Conservation (phyloP, 2,329 filamentous ascomycete species). For the Lanzia echinophila region DNA sequence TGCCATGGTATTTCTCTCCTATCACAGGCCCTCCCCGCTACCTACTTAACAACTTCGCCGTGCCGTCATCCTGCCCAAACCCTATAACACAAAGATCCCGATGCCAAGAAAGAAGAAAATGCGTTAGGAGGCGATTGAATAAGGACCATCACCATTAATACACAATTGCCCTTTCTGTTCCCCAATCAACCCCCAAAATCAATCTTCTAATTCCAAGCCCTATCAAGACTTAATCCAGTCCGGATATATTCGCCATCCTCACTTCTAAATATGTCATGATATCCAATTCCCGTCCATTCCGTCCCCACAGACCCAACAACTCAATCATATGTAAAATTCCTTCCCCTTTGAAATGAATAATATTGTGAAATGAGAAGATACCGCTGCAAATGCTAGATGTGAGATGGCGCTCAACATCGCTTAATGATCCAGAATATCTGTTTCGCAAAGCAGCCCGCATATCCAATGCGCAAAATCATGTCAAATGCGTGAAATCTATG, state of each 20-base stretch:
- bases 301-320: background rate
- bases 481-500: background rate
- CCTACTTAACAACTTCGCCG: too few species aligned
- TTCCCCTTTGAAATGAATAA: background rate
- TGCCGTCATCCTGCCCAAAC: too few species aligned
- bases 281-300: background rate
- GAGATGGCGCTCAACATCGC: background rate
- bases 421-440: background rate
- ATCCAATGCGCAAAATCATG: background rate
- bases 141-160: slow-evolving; percentile 6
- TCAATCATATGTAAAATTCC: background rate
- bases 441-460: background rate
- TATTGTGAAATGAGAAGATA: background rate
- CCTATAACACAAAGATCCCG: too few species aligned
- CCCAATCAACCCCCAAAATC: background rate
- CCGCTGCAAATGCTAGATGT: background rate
- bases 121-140: background rate
- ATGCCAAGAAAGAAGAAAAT: too few species aligned
- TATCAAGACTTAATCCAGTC: background rate
- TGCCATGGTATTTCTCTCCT: too few species aligned
- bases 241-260: slow-evolving; percentile 9
- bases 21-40: too few species aligned
- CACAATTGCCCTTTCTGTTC: slow-evolving; percentile 2
- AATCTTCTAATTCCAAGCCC: slow-evolving; percentile 1
- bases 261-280: slow-evolving; percentile 7